Conservation (phyloP, 169 alveolate genomes). For the Plasmodium vinckei region DNA sequence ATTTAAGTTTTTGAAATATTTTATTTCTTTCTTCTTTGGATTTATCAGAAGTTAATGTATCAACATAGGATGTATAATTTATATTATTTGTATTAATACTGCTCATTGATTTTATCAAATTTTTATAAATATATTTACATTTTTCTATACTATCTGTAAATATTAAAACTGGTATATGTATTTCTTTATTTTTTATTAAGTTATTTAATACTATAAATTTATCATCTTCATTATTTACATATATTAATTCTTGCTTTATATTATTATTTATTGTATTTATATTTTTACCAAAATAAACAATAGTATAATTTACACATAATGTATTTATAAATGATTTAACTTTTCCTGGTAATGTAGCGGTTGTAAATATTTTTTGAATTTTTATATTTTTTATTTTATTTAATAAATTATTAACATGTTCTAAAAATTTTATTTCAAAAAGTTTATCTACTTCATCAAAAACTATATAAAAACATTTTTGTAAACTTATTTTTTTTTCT, state of each 20-base stretch:
- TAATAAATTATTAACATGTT: constrained; percentile 17
- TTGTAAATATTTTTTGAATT: constrained; percentile 72
- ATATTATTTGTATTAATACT: not conserved
- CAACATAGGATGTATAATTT: constrained; percentile 3
- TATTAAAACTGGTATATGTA: constrained; percentile 62
- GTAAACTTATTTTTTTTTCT: constrained; percentile 41
- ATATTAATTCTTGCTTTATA: constrained; percentile 64
- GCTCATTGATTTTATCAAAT: not conserved
- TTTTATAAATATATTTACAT: constrained; percentile 23
- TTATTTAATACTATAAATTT: constrained; percentile 50
- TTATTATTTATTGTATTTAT: constrained; percentile 61
- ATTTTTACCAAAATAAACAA: constrained; percentile 60
- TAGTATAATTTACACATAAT: constrained; percentile 29
- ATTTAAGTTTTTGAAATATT: constrained; percentile 17
- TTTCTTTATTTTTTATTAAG: constrained; percentile 32
- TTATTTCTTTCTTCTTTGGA: constrained; percentile 55
- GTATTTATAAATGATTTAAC: constrained; percentile 41
- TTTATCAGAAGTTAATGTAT: constrained; percentile 36
- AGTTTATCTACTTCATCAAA: constrained; percentile 75
- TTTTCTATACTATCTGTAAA: constrained; percentile 48
- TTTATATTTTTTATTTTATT: constrained; percentile 32
- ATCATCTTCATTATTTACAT: constrained; percentile 69
- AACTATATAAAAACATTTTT: constrained; percentile 46
- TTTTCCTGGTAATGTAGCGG: constrained; percentile 72
- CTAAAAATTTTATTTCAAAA: constrained; percentile 61